These are phyloP conservation scores for Clathrospora elynae DNA, from an alignment of 2,329 filamentous ascomycete genomes.

Conservation along the genomic window DNA sequence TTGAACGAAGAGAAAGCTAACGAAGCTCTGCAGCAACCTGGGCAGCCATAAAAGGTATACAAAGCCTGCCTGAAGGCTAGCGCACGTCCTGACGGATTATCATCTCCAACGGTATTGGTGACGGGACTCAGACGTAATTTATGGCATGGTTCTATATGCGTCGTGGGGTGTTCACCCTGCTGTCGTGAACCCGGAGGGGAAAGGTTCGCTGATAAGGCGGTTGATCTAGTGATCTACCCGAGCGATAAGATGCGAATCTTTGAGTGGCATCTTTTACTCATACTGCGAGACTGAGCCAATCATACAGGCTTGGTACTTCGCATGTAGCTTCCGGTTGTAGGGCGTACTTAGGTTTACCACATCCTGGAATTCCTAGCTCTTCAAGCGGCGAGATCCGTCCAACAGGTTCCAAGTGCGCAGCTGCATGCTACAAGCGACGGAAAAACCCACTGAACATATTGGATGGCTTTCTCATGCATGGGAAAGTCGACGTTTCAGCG, in stretches of 20 bases:
- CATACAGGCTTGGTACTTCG: background rate
- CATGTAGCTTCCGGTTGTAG: too few relatives aligned
- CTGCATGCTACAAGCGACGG: background rate
- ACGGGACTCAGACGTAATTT: constrained; percentile 13
- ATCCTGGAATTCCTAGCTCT: too few relatives aligned
- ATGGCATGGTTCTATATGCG: constrained; percentile 18
- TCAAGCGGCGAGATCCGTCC: too few relatives aligned
- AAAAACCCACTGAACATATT: background rate
- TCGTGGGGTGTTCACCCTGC: constrained; percentile 20
- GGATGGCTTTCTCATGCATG: constrained; percentile 8
- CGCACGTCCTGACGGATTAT: constrained; percentile 2
- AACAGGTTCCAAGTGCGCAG: too few relatives aligned
- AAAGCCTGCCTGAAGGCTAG: constrained; percentile 9
- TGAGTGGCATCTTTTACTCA: constrained; percentile 15
- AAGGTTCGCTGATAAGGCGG: constrained; percentile 21
- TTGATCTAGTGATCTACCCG: too few relatives aligned
- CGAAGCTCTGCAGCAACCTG: constrained; percentile 4
- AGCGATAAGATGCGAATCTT: constrained; percentile 29
- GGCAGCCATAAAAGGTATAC: constrained; percentile 10
- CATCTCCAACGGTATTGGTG: constrained; percentile 2
- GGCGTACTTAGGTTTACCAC: too few relatives aligned
- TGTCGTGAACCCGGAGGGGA: constrained; percentile 14
- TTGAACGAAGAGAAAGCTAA: constrained; percentile 19
- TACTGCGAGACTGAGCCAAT: background rate
- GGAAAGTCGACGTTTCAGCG: constrained; percentile 10